Percentiles rank a stretch among this genome's conserved stretches.
These are phyloP conservation scores for Aspergillus affinis DNA, from an alignment of 495 filamentous ascomycete species.

Conservation along the genomic window DNA sequence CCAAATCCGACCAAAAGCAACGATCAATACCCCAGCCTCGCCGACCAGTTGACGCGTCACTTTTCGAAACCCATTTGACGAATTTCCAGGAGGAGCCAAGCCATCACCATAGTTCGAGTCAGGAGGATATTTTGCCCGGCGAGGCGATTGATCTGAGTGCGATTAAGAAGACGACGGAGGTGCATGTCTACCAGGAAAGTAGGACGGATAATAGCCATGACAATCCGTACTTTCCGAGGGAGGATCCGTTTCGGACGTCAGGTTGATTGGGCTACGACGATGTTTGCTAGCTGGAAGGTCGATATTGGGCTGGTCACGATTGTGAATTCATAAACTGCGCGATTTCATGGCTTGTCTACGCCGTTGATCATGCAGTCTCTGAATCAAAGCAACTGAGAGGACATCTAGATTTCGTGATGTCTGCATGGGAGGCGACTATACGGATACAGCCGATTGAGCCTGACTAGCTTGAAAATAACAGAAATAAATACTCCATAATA, in stretches of 20 bases:
- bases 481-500: too few species aligned
- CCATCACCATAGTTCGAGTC: conserved; percentile 2
- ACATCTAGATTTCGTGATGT: too few species aligned
- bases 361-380: too few species aligned
- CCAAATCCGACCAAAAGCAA: conserved; percentile 1
- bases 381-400: too few species aligned
- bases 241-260: conserved; percentile 5
- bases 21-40: conserved; percentile 7
- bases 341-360: too few species aligned
- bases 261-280: too few species aligned
- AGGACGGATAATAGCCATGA: not conserved
- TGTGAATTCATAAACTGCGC: too few species aligned
- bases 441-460: too few species aligned
- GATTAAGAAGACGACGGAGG: conserved; percentile 14
- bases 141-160: not conserved
- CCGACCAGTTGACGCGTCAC: conserved; percentile 7
- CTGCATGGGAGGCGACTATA: too few species aligned
- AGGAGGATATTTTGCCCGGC: conserved; percentile 9
- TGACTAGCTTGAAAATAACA: too few species aligned
- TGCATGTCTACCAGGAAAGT: conserved; percentile 5
- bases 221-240: conserved; percentile 9
- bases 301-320: too few species aligned
- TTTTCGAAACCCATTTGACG: conserved; percentile 10
- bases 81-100: conserved; percentile 1
- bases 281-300: too few species aligned